These are phyloP conservation scores for Leptosphaerulina australis DNA, from an alignment of 2,329 filamentous ascomycete genomes.

Conservation along the genomic window DNA sequence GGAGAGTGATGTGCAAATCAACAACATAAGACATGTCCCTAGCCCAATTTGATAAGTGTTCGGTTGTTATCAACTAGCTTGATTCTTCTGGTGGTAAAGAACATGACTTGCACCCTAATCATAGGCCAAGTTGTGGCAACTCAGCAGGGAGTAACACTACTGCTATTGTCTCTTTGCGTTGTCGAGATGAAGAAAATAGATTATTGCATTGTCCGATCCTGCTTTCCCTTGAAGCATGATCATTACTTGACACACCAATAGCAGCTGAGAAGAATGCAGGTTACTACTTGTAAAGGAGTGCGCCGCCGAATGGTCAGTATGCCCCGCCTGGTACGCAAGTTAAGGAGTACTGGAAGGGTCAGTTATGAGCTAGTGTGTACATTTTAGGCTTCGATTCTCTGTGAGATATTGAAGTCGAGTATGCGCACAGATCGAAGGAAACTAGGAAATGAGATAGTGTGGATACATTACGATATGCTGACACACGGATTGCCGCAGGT, in stretches of 20 bases:
- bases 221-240: slow-evolving; percentile 45
- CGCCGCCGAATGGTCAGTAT: not conserved
- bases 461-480: slow-evolving; percentile 8
- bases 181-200: slow-evolving; percentile 34
- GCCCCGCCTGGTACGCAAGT: slow-evolving; percentile 2
- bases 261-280: not conserved
- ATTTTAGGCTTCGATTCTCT: slow-evolving; percentile 6
- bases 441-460: slow-evolving; percentile 5
- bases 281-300: slow-evolving; percentile 3
- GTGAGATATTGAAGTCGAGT: slow-evolving; percentile 1
- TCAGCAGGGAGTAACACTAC: slow-evolving; percentile 49
- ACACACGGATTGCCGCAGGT: slow-evolving; percentile 14
- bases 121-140: slow-evolving; percentile 44
- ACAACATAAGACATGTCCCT: slow-evolving; percentile 43
- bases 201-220: slow-evolving; percentile 40
- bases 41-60: slow-evolving; percentile 45
- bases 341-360: not conserved
- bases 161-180: slow-evolving; percentile 34
- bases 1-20: slow-evolving; percentile 23
- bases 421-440: slow-evolving; percentile 5
- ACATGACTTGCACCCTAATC: slow-evolving; percentile 32
- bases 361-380: not conserved
- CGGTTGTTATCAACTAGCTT: slow-evolving; percentile 39
- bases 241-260: slow-evolving; percentile 15
- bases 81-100: slow-evolving; percentile 14